A percentile compares a stretch with the other conserved stretches of the same genome.
phyloP scores from a whole-genome alignment of 345 rosid genomes.

The Eucalyptus cloeziana region DNA sequence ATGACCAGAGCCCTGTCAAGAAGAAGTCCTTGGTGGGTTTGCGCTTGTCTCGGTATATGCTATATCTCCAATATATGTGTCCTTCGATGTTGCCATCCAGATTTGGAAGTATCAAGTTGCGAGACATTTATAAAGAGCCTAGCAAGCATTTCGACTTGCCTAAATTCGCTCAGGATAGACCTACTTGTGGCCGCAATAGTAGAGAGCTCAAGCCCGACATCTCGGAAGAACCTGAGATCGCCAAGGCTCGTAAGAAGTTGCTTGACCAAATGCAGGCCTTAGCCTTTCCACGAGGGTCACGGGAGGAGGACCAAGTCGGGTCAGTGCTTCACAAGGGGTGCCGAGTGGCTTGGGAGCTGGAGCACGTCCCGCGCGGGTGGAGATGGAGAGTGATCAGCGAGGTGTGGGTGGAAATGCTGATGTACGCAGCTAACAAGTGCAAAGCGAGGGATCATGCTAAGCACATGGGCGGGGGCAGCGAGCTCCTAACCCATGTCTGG shows the following conservation, averaged over 20 bases:
- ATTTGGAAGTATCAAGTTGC: background rate
- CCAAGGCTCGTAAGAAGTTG: background rate
- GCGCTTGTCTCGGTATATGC: background rate
- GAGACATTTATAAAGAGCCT: background rate
- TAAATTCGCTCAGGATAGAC: too few relatives aligned
- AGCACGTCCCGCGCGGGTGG: background rate
- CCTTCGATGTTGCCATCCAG: background rate
- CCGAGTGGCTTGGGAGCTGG: background rate
- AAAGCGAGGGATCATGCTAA: slow-evolving; percentile 19
- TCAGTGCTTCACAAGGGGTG: slow-evolving; percentile 8
- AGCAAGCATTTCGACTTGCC: background rate
- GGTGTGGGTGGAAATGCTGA: slow-evolving; percentile 12
- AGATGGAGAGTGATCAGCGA: background rate
- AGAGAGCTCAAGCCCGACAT: background rate
- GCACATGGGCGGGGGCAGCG: slow-evolving; percentile 42
- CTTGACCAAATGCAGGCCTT: background rate
- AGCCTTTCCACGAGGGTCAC: background rate
- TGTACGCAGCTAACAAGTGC: background rate
- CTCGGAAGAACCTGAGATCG: background rate
- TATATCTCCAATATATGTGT: background rate
- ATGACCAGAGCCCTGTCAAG: too few relatives aligned
- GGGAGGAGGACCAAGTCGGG: slow-evolving; percentile 6
- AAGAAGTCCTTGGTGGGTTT: background rate
- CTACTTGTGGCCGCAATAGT: background rate
- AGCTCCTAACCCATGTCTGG: slow-evolving; percentile 40